These are phyloP conservation scores for Colletotrichum sp. DNA, from an alignment of 2,329 filamentous ascomycete species.

Conservation along the genomic window DNA sequence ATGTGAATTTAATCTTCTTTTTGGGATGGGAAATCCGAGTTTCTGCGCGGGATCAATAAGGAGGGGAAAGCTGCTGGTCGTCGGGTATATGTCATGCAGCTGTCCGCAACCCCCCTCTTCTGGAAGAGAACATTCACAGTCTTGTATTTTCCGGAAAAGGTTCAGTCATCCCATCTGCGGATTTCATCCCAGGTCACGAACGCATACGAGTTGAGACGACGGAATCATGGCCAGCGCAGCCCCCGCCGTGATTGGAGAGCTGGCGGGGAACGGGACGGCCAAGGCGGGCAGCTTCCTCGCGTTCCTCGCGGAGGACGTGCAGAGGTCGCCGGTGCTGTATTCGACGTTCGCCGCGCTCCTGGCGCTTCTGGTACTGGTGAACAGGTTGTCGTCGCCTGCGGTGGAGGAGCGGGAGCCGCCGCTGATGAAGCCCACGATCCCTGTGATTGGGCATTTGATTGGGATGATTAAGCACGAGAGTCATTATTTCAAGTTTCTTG, in stretches of 20 bases:
- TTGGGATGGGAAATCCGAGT: not conserved
- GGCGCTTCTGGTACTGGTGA: not conserved
- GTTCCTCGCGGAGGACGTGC: not conserved
- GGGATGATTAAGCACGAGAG: constrained; percentile 42
- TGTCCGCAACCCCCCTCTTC: not conserved
- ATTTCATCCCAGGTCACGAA: not conserved
- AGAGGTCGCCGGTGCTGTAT: not conserved
- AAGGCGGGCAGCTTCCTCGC: not conserved
- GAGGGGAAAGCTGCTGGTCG: not conserved
- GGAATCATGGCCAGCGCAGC: not conserved
- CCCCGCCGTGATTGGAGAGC: not conserved
- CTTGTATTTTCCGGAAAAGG: accelerated
- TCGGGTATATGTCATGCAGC: not conserved
- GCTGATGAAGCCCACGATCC: constrained; percentile 42
- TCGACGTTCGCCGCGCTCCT: not conserved
- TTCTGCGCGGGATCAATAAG: not conserved
- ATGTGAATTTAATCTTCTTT: not conserved
- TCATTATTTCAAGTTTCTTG: constrained; percentile 40
- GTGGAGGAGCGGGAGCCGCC: constrained; percentile 46
- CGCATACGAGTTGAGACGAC: not conserved
- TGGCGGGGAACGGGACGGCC: not conserved
- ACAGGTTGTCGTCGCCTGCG: not conserved
- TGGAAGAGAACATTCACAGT: accelerated
- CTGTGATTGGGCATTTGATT: constrained; percentile 51
- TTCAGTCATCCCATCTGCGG: not conserved